A percentile compares a stretch with the other conserved stretches of the same genome.
Evolutionary conservation across 2,329 filamentous ascomycete genomes (phyloP).

Genomic region (Fusarium sulawesiense): DNA sequence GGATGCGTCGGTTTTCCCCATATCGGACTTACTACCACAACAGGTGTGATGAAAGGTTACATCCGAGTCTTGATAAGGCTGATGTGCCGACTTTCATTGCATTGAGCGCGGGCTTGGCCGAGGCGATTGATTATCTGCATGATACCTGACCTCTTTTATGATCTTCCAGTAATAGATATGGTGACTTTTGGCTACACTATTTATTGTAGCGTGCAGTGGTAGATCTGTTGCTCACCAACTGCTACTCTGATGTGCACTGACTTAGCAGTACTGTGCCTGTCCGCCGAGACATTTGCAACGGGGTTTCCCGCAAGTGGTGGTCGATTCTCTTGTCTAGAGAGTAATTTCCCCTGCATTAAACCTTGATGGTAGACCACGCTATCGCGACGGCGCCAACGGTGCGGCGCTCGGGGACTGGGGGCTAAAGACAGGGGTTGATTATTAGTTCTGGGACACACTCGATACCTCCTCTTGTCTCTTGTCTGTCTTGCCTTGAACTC

Average conservation of each 20-base stretch:
- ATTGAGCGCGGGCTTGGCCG: not conserved
- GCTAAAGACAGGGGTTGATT: conserved; percentile 19
- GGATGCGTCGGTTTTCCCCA: not conserved
- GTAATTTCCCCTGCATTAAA: conserved; percentile 47
- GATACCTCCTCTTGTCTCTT: conserved; percentile 2
- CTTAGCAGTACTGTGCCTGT: not conserved
- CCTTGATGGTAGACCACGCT: conserved; percentile 40
- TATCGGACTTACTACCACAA: not conserved
- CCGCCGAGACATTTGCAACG: conserved; percentile 12
- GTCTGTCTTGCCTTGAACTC: not conserved
- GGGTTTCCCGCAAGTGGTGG: conserved; percentile 12
- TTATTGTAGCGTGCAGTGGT: not conserved
- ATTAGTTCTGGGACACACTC: conserved; percentile 11
- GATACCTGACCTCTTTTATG: not conserved
- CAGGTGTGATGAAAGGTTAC: conserved; percentile 8
- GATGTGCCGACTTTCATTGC: conserved; percentile 23
- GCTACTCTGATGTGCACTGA: not conserved
- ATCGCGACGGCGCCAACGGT: conserved; percentile 45
- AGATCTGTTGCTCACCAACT: not conserved
- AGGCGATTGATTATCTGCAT: conserved; percentile 1
- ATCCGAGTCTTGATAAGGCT: conserved; percentile 35
- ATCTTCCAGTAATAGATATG: not conserved
- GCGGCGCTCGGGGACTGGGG: conserved; percentile 38
- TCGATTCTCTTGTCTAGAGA: conserved; percentile 1
- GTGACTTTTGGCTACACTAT: conserved; percentile 2